These are phyloP conservation scores for Mrakiaceae sp. DNA, from an alignment of 1,284 basidiomycete species.

Conservation along the genomic window DNA sequence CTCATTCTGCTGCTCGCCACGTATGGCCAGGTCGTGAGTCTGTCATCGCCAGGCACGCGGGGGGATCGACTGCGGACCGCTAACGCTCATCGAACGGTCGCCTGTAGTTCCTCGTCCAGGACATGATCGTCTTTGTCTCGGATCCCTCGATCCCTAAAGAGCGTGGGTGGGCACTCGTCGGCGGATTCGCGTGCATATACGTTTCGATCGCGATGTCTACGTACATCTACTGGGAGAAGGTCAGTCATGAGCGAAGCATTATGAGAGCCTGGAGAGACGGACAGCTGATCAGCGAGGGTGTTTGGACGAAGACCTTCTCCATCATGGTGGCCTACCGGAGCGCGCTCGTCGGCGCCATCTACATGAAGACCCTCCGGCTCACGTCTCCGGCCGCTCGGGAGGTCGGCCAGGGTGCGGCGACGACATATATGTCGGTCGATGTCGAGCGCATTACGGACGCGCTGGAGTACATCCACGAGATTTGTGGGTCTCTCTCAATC, in stretches of 20 bases:
- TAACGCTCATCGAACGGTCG: background rate
- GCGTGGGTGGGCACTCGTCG: conserved; percentile 14
- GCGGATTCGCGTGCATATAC: conserved; percentile 12
- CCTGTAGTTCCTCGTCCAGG: conserved; percentile 12
- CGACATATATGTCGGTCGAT: conserved; percentile 17
- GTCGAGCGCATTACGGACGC: conserved; percentile 9
- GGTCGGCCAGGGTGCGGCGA: conserved; percentile 13
- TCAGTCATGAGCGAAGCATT: background rate
- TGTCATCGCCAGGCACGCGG: background rate
- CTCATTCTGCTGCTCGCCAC: conserved; percentile 9
- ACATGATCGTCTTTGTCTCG: conserved; percentile 6
- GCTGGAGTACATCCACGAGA: conserved; percentile 11
- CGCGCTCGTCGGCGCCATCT: conserved; percentile 11
- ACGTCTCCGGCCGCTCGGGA: conserved; percentile 11
- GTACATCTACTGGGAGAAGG: conserved; percentile 1
- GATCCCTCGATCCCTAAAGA: background rate
- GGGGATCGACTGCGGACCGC: background rate
- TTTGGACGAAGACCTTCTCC: background rate
- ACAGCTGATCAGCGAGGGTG: no score
- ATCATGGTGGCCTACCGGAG: conserved; percentile 1
- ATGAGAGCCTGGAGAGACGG: no score
- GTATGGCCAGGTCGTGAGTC: conserved; percentile 1
- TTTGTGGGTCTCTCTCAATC: background rate
- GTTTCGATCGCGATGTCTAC: conserved; percentile 1
- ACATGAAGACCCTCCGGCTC: conserved; percentile 9